Conservation (phyloP, 2,329 filamentous ascomycete genomes). For the Xylariaceae sp. region DNA sequence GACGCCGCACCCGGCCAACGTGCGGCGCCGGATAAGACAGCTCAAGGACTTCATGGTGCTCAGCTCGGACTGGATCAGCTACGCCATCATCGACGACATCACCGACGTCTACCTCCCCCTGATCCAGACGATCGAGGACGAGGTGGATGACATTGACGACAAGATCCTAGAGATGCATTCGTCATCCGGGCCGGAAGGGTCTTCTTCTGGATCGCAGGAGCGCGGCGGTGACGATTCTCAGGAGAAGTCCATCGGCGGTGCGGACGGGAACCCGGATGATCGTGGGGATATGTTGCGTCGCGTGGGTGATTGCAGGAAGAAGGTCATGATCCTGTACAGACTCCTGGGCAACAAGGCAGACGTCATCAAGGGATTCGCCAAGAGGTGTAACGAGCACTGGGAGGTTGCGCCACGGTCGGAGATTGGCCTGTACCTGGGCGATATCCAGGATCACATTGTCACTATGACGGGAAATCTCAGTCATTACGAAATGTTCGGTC, state of each 20-base stretch:
- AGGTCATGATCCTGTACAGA: constrained; percentile 92
- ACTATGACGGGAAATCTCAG: constrained; percentile 96
- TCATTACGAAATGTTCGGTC: constrained; percentile 86
- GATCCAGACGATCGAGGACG: constrained; percentile 88
- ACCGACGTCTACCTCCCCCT: constrained; percentile 92
- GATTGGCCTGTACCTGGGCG: constrained; percentile 94
- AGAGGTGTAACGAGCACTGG: constrained; percentile 97
- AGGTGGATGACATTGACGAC: constrained; percentile 96
- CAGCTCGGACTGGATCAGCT: constrained; percentile 96
- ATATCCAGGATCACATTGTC: constrained; percentile 98
- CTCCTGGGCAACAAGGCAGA: constrained; percentile 95
- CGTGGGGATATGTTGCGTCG: constrained; percentile 82
- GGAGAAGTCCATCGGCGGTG: constrained; percentile 42
- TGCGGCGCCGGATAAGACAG: constrained; percentile 87
- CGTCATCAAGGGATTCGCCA: constrained; percentile 98
- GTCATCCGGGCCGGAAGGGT: constrained; percentile 38
- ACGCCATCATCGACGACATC: constrained; percentile 96
- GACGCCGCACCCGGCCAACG: constrained; percentile 92
- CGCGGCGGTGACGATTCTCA: constrained; percentile 35
- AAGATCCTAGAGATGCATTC: constrained; percentile 79
- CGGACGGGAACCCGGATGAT: constrained; percentile 42
- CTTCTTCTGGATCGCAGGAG: constrained; percentile 33
- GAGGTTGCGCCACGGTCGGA: constrained; percentile 91
- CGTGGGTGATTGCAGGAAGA: constrained; percentile 91
- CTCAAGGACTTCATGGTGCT: constrained; percentile 89